Percentiles rank a stretch among this genome's conserved stretches.
Evolutionary conservation across 768 basidiomycete genomes (phyloP).

Genomic region (Russula abietina): DNA sequence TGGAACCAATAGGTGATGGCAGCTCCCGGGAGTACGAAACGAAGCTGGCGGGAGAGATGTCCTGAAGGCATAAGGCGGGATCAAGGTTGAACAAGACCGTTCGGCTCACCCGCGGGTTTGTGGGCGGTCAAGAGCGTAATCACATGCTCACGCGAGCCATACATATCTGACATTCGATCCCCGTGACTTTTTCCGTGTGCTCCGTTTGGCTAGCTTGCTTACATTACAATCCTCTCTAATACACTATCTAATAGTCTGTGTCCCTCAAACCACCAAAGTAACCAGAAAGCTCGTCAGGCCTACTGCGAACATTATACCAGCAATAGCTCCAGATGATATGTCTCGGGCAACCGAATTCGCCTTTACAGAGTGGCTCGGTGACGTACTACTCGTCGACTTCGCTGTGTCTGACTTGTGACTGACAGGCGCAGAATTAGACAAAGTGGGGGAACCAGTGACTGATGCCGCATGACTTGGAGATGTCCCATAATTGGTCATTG

Average conservation of each 20-base stretch:
- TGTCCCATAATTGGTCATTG: not conserved
- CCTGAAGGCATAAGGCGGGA: slow-evolving; percentile 17
- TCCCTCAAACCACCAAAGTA: slow-evolving; percentile 36
- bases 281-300: slow-evolving; percentile 44
- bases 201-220: not conserved
- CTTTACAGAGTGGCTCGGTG: slow-evolving; percentile 29
- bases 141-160: slow-evolving; percentile 10
- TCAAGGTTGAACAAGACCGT: not conserved
- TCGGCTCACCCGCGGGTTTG: not conserved
- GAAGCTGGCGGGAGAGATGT: slow-evolving; percentile 63
- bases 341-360: slow-evolving; percentile 32
- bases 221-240: not conserved
- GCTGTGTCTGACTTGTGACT: slow-evolving; percentile 2
- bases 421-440: not conserved
- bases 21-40: slow-evolving; percentile 70
- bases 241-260: slow-evolving; percentile 8
- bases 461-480: not conserved
- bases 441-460: not conserved
- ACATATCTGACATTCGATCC: not conserved
- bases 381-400: not conserved
- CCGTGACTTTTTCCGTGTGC: not conserved
- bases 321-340: slow-evolving; percentile 30
- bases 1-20: slow-evolving; percentile 55
- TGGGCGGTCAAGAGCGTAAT: slow-evolving; percentile 7
- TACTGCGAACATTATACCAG: slow-evolving; percentile 45